Evolutionary conservation across 2,329 filamentous ascomycete genomes (phyloP), one percentile per base, ranked within the genome.

Genomic region (Phaeosphaeriaceae sp.): DNA sequence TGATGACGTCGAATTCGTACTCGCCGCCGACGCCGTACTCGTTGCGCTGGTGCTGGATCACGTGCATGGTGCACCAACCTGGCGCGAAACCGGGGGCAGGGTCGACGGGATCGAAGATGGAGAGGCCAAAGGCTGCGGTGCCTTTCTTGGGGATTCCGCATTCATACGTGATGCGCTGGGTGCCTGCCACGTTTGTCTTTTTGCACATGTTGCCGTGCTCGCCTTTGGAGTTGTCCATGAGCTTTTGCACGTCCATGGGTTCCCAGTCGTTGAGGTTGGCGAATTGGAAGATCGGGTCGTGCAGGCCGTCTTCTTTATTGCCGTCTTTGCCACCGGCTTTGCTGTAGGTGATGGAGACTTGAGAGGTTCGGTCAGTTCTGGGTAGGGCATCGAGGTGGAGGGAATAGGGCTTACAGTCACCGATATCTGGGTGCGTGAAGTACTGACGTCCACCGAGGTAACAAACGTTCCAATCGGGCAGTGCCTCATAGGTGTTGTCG

Each of bases 361-460:
- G 2, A 15, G 17, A 7, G n/a, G 11, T 5, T n/a, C 3, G 7
- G 17, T 40, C 15, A n/a, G 17, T 17, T 17, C 2, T 17, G 17
- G n/a, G 36, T 27, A 5, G 36, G 15, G 2, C 2, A 15, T 5
- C 13, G 3, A n/a, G 13, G 13, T 2, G 36, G 15, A n/a, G 17
- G 15, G 15, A 3, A 40, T 6, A 40, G 3, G 15, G 36, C 36
- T 40, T 40, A 40, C 36, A 54, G 31, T 54, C 45, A 24, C 52
- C 52, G 13, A 54, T 54, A 10, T 54, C 52, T 48, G 52, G 52
- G 20, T 47, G 52, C 9, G 45, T 54, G 44, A 54, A 54, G 31
- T 46, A 54, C 31, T 54, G 52, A 33, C 36, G 33, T 25, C 52
- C 52, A 15, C 44, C 31, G 3, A 54, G 21, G 36, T 48, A 54